These are phyloP conservation scores for Phytophthora fragariaefolia DNA, from an alignment of 352 stramenopile genomes.

Conservation along the genomic window DNA sequence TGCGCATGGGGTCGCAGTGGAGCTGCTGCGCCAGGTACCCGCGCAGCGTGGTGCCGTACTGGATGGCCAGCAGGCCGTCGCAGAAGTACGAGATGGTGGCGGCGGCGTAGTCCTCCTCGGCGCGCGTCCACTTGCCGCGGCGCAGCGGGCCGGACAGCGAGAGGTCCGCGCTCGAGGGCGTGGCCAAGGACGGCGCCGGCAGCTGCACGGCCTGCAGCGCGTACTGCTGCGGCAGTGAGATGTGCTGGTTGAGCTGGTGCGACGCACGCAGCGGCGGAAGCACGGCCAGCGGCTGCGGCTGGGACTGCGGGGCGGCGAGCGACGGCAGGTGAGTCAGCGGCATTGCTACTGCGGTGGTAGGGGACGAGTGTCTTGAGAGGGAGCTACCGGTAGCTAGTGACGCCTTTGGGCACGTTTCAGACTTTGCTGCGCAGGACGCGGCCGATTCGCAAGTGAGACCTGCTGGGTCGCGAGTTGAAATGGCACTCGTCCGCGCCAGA, in stretches of 20 bases:
- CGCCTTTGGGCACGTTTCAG: not conserved
- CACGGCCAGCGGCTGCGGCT: constrained; percentile 28
- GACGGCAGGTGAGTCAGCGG: constrained; percentile 42
- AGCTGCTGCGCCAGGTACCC: constrained; percentile 74
- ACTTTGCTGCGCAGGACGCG: constrained; percentile 3
- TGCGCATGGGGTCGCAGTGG: constrained; percentile 79
- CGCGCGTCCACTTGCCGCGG: constrained; percentile 75
- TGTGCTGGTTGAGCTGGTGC: constrained; percentile 37
- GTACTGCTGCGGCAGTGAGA: constrained; percentile 33
- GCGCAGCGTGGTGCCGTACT: constrained; percentile 78
- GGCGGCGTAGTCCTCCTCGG: constrained; percentile 70
- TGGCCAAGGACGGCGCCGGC: not conserved
- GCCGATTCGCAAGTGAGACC: constrained; percentile 43
- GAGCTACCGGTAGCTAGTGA: constrained; percentile 2
- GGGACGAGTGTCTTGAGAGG: not conserved
- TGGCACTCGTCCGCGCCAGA: constrained; percentile 16
- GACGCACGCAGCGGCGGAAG: constrained; percentile 39
- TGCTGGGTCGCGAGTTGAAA: constrained; percentile 30
- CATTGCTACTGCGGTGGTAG: constrained; percentile 29
- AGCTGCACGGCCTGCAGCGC: constrained; percentile 19
- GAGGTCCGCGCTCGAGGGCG: constrained; percentile 17
- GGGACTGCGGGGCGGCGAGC: constrained; percentile 10
- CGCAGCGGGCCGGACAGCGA: constrained; percentile 50
- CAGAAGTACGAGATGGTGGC: constrained; percentile 79
- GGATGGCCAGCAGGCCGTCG: constrained; percentile 63